A percentile compares a stretch with the other conserved stretches of the same genome.
phyloP scores from a whole-genome alignment of 2,329 filamentous ascomycete genomes.

The Paraconiothyrium brasiliense region DNA sequence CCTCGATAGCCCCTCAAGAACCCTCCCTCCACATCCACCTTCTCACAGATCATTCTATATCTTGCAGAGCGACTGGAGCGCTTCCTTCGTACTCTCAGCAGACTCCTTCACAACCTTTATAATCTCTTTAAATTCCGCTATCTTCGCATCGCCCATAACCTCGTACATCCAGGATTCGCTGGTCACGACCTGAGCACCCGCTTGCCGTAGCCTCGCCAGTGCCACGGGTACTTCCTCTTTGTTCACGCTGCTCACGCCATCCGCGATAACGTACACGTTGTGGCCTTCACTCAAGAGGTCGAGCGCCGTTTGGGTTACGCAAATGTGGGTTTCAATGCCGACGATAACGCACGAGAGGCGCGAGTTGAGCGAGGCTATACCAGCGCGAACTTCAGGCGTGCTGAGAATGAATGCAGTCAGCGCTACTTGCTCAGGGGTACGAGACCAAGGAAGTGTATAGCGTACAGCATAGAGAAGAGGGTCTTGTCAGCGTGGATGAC shows the following conservation, averaged over 20 bases:
- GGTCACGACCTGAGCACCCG: conserved; percentile 81
- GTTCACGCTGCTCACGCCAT: conserved; percentile 91
- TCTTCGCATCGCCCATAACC: conserved; percentile 81
- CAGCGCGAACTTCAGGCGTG: conserved; percentile 70
- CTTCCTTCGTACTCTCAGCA: conserved; percentile 73
- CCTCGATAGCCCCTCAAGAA: background rate
- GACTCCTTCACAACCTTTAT: conserved; percentile 82
- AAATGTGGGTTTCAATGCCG: conserved; percentile 94
- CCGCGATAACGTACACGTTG: conserved; percentile 84
- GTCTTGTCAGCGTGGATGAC: conserved; percentile 81
- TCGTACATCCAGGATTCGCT: conserved; percentile 94
- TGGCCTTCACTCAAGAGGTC: conserved; percentile 81
- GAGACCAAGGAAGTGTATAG: conserved; percentile 5
- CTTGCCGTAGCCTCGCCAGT: conserved; percentile 76
- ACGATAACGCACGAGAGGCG: conserved; percentile 72
- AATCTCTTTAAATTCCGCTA: conserved; percentile 76
- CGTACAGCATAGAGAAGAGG: conserved; percentile 80
- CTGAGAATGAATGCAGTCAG: conserved; percentile 25
- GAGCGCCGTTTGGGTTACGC: conserved; percentile 85
- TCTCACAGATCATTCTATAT: conserved; percentile 39
- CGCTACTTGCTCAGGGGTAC: background rate
- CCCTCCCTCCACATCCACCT: background rate
- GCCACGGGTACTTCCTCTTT: conserved; percentile 81
- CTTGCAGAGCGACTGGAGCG: conserved; percentile 72
- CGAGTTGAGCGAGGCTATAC: conserved; percentile 49